Base-by-base conservation (phyloP, 2,329 filamentous ascomycete genomes). In the Diaporthe sp. region DNA sequence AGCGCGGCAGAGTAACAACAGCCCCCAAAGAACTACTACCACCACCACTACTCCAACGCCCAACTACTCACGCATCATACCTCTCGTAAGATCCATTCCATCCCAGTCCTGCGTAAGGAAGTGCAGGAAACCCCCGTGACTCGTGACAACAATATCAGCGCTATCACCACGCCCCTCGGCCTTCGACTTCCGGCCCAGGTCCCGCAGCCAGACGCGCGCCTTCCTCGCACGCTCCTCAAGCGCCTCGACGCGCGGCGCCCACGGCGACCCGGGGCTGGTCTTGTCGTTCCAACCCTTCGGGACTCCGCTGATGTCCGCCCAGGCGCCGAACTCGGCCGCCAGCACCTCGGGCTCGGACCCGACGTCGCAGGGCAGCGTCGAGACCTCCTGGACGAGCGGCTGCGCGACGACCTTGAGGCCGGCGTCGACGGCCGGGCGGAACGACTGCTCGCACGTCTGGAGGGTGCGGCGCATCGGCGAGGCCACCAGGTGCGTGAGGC, bases 91-190 rank as follows among this genome's bases (percentile, higher is more conserved):
- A 80, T 84, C 82, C 34, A 90, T 88, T 57, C 92, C 93, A 72
- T 91, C 87, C 91, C 92, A 97, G 80, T 98, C 95, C 79, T 95
- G 91, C 0, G 94, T 97, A 77, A 98, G 85, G 80, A 95, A 97
- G 83, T 98, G 95, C 80, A 98, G 82, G 79, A 96, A 94, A 1
- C 94, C 94, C 2, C 95, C 95, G 80, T 98, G 95, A 4, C 94
- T 93, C 10, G 97, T 94, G 2, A 95, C 88, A 0, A 93, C 91
- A 39, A 98, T 90, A 79, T 96, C 90, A 4, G 85, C 87, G 0
- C 78, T 81, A 1, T 79, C 76, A 1, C 81, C 85, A 1, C 12
- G n/a, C 1, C 82, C 82, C 39, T 80, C 79, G 1, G 71, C 58
- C 42, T 55, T 22, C 31, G 20, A 61, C 55, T 4, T 3, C 87